Evolutionary conservation across 2,329 filamentous ascomycete genomes (phyloP).

Genomic region (Colletotrichum viniferum): DNA sequence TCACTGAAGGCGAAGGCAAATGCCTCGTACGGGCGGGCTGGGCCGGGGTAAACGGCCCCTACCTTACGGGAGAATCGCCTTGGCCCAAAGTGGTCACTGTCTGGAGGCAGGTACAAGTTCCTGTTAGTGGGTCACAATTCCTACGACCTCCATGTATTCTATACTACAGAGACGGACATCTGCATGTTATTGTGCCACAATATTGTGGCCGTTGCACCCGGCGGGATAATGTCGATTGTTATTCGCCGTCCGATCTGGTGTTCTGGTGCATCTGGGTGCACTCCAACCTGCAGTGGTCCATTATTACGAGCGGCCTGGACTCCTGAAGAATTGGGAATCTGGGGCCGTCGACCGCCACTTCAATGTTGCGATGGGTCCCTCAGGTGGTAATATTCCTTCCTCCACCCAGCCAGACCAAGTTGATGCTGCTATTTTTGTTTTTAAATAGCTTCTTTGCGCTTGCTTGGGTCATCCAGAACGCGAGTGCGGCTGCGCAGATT

Average conservation of each 20-base stretch:
- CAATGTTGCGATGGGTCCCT: not conserved
- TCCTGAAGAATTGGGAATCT: constrained; percentile 9
- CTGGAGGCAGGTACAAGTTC: not conserved
- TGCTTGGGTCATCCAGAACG: not conserved
- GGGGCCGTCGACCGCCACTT: not conserved
- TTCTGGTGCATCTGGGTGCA: not conserved
- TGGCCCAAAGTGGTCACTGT: not conserved
- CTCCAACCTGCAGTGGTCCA: not conserved
- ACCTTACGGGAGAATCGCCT: not conserved
- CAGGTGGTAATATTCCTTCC: not conserved
- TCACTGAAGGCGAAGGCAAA: constrained; percentile 12
- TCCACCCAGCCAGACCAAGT: not conserved
- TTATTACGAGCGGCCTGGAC: constrained; percentile 16
- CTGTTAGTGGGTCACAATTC: not conserved
- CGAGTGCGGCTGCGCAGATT: not conserved
- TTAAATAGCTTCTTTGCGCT: not conserved
- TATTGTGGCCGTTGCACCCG: not conserved
- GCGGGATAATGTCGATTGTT: not conserved
- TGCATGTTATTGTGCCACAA: not conserved
- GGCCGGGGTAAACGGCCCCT: not conserved
- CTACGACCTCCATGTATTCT: too few species aligned
- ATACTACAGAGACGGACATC: not conserved
- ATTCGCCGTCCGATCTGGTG: not conserved
- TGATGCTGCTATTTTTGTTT: not conserved
- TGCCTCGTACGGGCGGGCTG: not conserved